phyloP scores from a whole-genome alignment of 768 basidiomycete species.

The Naganishia antarctica region DNA sequence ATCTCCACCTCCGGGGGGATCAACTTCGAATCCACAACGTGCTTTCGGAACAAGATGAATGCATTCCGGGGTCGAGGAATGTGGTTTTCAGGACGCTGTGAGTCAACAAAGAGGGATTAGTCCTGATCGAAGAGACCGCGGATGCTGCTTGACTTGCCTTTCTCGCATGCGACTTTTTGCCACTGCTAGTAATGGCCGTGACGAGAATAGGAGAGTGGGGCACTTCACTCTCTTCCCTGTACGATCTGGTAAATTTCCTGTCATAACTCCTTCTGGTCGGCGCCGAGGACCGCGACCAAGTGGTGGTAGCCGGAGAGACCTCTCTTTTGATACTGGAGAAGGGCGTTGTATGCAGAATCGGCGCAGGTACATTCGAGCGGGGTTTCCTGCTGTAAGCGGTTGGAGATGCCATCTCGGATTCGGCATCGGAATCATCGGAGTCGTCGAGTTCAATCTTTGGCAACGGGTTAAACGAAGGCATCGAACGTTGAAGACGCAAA shows the following conservation, averaged over 20 bases:
- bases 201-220: constrained; percentile 21
- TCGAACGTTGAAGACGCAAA: not conserved
- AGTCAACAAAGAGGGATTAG: not conserved
- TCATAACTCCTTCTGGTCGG: not conserved
- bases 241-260: not conserved
- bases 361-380: not conserved
- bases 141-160: constrained; percentile 18
- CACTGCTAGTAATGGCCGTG: constrained; percentile 26
- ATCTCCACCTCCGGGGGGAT: constrained; percentile 58
- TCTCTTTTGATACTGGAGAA: not conserved
- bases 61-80: constrained; percentile 70
- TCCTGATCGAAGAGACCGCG: not conserved
- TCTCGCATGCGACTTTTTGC: constrained; percentile 30
- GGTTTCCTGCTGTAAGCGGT: not conserved
- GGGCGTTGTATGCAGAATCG: not conserved
- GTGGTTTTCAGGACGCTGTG: constrained; percentile 51
- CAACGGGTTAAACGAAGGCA: not conserved
- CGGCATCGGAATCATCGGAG: not conserved
- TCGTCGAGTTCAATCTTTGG: not conserved
- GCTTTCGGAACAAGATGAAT: constrained; percentile 73
- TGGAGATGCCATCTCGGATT: not conserved
- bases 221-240: constrained; percentile 8
- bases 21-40: constrained; percentile 63
- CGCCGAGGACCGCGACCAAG: no score
- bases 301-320: not conserved